Conservation (phyloP, 352 stramenopile species). For the Globisporangium paddicum region DNA sequence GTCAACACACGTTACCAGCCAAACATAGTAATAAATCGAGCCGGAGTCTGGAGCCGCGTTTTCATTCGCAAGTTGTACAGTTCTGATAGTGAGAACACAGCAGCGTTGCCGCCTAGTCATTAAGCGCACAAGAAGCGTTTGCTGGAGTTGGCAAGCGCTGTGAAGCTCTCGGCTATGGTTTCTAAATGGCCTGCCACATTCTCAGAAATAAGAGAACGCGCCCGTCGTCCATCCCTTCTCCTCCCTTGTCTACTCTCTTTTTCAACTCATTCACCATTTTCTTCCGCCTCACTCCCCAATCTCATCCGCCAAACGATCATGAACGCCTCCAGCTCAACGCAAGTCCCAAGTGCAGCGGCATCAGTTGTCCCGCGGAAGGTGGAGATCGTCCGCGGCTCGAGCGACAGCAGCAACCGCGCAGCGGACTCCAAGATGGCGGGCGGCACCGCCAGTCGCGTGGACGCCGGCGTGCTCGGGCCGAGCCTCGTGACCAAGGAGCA, state of each 20-base stretch:
- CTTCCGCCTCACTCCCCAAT: background rate
- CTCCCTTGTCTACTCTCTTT: background rate
- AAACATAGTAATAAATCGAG: no score
- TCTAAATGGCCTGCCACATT: background rate
- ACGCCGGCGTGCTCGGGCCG: no score
- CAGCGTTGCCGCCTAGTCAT: no score
- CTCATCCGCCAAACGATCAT: background rate
- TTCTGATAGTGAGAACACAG: no score
- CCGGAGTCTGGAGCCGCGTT: no score
- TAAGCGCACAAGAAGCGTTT: no score
- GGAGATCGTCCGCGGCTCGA: background rate
- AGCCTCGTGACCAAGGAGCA: constrained; percentile 6
- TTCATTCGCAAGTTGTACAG: no score
- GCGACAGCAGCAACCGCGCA: constrained; percentile 1
- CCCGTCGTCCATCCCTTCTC: background rate
- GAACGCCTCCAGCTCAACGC: background rate
- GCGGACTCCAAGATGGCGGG: constrained; percentile 1
- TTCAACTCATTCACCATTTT: no score
- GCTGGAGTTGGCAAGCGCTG: no score
- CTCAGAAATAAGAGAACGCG: background rate
- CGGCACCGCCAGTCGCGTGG: background rate
- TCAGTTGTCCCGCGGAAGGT: background rate
- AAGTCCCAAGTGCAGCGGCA: background rate
- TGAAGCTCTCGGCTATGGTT: no score
- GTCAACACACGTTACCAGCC: no score